phyloP scores from a whole-genome alignment of 257 asterid genomes.

The Solanum okadae region DNA sequence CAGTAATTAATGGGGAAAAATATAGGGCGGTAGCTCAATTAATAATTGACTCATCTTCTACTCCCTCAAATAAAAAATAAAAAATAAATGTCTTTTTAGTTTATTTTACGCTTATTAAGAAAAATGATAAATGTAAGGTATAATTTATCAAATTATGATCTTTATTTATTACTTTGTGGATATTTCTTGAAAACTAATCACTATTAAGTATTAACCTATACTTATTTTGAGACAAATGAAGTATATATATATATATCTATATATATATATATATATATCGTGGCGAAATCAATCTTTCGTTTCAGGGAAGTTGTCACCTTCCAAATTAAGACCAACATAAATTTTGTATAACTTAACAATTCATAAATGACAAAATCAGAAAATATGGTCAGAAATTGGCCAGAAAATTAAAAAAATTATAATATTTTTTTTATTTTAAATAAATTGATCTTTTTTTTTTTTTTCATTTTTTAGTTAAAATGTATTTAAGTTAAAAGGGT shows the following conservation, averaged over 20 bases:
- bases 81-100: background rate
- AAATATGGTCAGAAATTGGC: background rate
- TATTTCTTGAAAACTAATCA: background rate
- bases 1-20: background rate
- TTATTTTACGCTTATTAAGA: background rate
- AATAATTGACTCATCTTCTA: background rate
- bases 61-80: background rate
- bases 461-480: too few relatives aligned
- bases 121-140: background rate
- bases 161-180: background rate
- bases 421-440: too few relatives aligned
- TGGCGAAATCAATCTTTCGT: background rate
- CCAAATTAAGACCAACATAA: background rate
- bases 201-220: too few relatives aligned
- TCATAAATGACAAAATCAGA: background rate
- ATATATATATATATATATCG: background rate
- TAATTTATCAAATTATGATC: background rate
- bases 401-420: too few relatives aligned
- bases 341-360: background rate
- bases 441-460: too few relatives aligned
- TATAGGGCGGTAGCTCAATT: background rate
- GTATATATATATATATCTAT: background rate
- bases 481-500: too few relatives aligned
- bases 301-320: background rate
- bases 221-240: background rate